A percentile compares a stretch with the other conserved stretches of the same genome.
Evolutionary conservation across 192 early-diverging fungal genomes (phyloP).

Genomic region (Coemansia sp.): DNA sequence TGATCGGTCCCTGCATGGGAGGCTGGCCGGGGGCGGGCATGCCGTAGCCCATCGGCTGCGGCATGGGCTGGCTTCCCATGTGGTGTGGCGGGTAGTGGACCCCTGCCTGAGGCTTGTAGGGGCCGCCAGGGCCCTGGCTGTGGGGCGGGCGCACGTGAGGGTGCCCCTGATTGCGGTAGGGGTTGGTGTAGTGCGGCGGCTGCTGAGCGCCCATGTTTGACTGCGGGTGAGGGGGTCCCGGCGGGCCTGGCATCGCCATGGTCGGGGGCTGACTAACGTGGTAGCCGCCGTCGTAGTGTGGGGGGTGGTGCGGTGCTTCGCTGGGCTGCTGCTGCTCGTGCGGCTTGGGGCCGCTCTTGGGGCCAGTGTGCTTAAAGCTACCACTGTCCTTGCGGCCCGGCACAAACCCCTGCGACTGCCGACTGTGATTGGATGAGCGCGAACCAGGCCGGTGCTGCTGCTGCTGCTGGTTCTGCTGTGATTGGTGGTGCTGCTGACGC

Average conservation of each 20-base stretch:
- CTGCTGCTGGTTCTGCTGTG: constrained; percentile 29
- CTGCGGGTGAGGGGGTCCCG: constrained; percentile 11
- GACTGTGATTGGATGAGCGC: constrained; percentile 39
- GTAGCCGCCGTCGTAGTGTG: constrained; percentile 13
- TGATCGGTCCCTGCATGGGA: constrained; percentile 46
- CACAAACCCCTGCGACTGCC: constrained; percentile 38
- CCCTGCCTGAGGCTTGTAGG: constrained; percentile 46
- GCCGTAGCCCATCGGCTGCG: constrained; percentile 45
- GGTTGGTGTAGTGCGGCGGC: constrained; percentile 33
- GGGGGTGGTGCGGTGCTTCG: constrained; percentile 9
- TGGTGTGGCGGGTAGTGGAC: constrained; percentile 41
- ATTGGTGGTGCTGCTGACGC: constrained; percentile 17
- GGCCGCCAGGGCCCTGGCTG: constrained; percentile 31
- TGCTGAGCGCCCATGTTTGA: constrained; percentile 21
- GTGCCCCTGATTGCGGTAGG: constrained; percentile 39
- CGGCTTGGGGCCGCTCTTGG: constrained; percentile 33
- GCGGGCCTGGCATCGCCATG: constrained; percentile 23
- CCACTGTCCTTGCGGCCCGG: constrained; percentile 27
- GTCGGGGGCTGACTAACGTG: constrained; percentile 11
- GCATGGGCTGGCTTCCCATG: constrained; percentile 50
- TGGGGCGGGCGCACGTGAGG: constrained; percentile 40
- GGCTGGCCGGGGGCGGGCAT: constrained; percentile 41
- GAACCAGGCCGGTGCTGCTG: constrained; percentile 45
- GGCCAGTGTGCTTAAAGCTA: constrained; percentile 33
- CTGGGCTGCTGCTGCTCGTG: constrained; percentile 17